These are phyloP conservation scores for Hyaloperonospora arabidopsidis DNA, from an alignment of 352 stramenopile genomes.

Conservation along the genomic window DNA sequence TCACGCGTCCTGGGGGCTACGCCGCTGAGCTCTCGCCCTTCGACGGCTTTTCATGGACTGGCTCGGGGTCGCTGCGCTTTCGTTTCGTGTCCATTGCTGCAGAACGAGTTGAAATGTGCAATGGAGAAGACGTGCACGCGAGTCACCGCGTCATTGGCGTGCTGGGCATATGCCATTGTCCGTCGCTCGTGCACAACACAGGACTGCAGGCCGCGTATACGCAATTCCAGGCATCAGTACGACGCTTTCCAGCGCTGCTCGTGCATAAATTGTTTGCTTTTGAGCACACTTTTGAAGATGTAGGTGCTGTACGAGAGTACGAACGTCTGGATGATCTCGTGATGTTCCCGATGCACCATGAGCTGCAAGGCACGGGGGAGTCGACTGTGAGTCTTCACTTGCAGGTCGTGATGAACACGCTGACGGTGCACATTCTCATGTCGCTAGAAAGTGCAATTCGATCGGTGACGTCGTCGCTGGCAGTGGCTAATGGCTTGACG, in stretches of 20 bases:
- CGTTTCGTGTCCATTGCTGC: conserved; percentile 56
- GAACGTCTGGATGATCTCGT: conserved; percentile 55
- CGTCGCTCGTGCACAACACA: conserved; percentile 37
- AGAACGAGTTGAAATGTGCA: conserved; percentile 42
- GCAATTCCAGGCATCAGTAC: conserved; percentile 60
- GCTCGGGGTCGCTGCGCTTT: conserved; percentile 46
- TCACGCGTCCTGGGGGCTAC: conserved; percentile 74
- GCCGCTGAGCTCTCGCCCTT: conserved; percentile 76
- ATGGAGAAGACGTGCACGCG: conserved; percentile 73
- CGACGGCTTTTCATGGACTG: conserved; percentile 60
- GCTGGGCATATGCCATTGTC: conserved; percentile 77
- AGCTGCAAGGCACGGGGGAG: conserved; percentile 43
- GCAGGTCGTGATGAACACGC: conserved; percentile 70
- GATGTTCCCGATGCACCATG: conserved; percentile 76
- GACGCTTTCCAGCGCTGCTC: conserved; percentile 57
- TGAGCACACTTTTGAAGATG: conserved; percentile 66
- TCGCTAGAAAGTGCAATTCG: conserved; percentile 71
- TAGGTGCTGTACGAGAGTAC: conserved; percentile 41
- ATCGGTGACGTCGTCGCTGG: conserved; percentile 38
- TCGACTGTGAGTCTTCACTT: conserved; percentile 79
- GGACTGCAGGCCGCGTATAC: conserved; percentile 45
- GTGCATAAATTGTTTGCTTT: conserved; percentile 82
- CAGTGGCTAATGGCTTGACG: conserved; percentile 12
- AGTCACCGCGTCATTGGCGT: conserved; percentile 60
- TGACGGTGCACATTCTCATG: conserved; percentile 78